Percentiles rank a stretch among this genome's conserved stretches.
phyloP scores from a whole-genome alignment of 1,284 basidiomycete species.

The Sphagnurus paluster region DNA sequence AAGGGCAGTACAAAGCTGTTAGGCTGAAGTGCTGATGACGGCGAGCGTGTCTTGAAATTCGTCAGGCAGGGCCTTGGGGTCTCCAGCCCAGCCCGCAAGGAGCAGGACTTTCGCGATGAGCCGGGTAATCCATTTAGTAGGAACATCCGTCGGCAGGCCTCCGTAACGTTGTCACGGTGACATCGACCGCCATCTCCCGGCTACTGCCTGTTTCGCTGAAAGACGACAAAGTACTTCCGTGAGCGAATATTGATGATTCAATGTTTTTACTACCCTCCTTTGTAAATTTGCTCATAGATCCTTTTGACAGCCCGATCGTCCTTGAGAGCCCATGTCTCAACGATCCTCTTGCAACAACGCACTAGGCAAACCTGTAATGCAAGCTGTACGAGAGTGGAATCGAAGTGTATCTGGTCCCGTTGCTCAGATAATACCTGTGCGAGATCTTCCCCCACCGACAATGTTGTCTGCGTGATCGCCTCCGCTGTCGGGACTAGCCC shows the following conservation, averaged over 20 bases:
- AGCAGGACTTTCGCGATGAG: slow-evolving; percentile 8
- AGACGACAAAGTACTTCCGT: neutral
- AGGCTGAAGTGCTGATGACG: slow-evolving; percentile 17
- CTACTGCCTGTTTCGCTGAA: slow-evolving; percentile 19
- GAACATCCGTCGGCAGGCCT: neutral
- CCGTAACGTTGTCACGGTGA: slow-evolving; percentile 8
- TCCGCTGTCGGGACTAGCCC: neutral
- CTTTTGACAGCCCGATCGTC: slow-evolving; percentile 13
- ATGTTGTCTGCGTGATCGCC: neutral
- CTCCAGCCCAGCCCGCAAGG: slow-evolving; percentile 10
- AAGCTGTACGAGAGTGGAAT: slow-evolving; percentile 23
- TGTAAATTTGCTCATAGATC: no score
- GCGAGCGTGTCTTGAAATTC: slow-evolving; percentile 13
- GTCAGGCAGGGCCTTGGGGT: neutral
- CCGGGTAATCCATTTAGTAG: neutral
- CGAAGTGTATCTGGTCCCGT: slow-evolving; percentile 3
- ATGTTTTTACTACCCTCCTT: neutral
- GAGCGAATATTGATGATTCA: neutral
- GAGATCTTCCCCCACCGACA: slow-evolving; percentile 7
- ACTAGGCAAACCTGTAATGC: slow-evolving; percentile 24
- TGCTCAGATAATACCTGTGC: slow-evolving; percentile 2
- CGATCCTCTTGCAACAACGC: slow-evolving; percentile 16
- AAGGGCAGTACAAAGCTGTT: slow-evolving; percentile 22
- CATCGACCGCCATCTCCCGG: slow-evolving; percentile 24
- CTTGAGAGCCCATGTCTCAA: slow-evolving; percentile 22